Percentiles rank a stretch among this genome's conserved stretches.
Conservation (phyloP, 176 grass and related monocot genomes). For the Microstegium vimineum region DNA sequence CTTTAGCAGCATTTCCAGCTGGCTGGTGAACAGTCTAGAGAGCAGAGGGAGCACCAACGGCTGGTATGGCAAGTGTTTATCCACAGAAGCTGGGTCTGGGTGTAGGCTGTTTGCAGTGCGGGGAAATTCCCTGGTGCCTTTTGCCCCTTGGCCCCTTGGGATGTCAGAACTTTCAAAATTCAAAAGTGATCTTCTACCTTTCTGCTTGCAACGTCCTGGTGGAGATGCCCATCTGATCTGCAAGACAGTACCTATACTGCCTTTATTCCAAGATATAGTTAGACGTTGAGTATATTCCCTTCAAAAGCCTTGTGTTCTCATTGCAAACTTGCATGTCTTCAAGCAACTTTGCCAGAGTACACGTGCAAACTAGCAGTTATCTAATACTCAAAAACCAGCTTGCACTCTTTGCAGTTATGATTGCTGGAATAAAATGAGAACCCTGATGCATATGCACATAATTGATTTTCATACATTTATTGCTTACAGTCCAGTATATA, state of each 20-base stretch:
- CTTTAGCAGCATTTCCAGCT: constrained; percentile 22
- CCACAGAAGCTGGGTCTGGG: constrained; percentile 33
- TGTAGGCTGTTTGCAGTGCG: constrained; percentile 42
- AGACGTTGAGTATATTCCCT: constrained; percentile 29
- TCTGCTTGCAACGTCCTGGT: constrained; percentile 26
- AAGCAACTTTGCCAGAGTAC: constrained; percentile 8
- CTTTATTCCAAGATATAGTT: constrained; percentile 54
- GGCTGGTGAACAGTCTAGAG: constrained; percentile 21
- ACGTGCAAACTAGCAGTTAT: constrained; percentile 30
- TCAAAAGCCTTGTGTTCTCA: constrained; percentile 14
- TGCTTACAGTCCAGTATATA: constrained; percentile 7
- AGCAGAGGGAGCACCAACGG: neutral
- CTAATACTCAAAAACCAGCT: constrained; percentile 5
- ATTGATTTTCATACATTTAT: neutral
- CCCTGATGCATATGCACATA: neutral
- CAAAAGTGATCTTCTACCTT: constrained; percentile 24
- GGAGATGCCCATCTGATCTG: constrained; percentile 49
- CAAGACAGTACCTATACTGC: constrained; percentile 6
- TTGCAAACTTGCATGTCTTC: constrained; percentile 20
- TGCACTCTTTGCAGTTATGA: neutral
- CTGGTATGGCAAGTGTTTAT: constrained; percentile 2
- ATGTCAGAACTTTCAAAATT: constrained; percentile 28
- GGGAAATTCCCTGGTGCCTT: constrained; percentile 39
- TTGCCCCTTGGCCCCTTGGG: neutral
- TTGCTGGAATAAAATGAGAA: neutral